Conservation (phyloP, 2,329 filamentous ascomycete genomes). For the Knufia fluminis region DNA sequence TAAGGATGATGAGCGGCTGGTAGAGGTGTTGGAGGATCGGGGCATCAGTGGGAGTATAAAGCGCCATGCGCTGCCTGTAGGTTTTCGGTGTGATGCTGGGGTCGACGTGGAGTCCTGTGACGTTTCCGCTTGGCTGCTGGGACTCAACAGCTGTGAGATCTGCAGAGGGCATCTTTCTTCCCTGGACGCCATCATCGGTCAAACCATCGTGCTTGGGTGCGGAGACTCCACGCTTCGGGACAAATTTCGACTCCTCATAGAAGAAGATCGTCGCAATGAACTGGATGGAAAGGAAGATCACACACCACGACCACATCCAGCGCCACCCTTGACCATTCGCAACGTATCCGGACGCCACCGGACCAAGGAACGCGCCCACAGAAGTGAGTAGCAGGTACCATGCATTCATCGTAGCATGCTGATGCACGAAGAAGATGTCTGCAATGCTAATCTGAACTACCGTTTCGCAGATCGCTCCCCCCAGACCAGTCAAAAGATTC, state of each 20-base stretch:
- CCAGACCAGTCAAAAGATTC: slow-evolving; percentile 34
- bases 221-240: slow-evolving; percentile 14
- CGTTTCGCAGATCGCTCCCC: slow-evolving; percentile 33
- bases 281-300: slow-evolving; percentile 26
- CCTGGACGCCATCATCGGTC: not conserved
- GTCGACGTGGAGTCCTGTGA: slow-evolving; percentile 18
- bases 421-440: slow-evolving; percentile 43
- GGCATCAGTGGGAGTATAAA: slow-evolving; percentile 25
- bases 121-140: not conserved
- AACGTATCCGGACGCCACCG: slow-evolving; percentile 28
- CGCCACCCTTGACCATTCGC: slow-evolving; percentile 28
- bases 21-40: slow-evolving; percentile 22
- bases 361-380: slow-evolving; percentile 29
- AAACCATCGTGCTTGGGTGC: not conserved
- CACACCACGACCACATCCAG: slow-evolving; percentile 30
- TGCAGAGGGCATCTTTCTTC: not conserved
- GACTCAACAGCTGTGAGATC: slow-evolving; percentile 6
- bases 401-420: slow-evolving; percentile 41
- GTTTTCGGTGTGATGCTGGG: slow-evolving; percentile 23
- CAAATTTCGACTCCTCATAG: slow-evolving; percentile 32
- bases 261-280: slow-evolving; percentile 27
- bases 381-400: slow-evolving; percentile 38
- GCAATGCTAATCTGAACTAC: slow-evolving; percentile 38
- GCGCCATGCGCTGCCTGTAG: slow-evolving; percentile 25
- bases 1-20: slow-evolving; percentile 15